Base-by-base conservation (phyloP, 805 yeast species). In the Candida yuanshanica region DNA sequence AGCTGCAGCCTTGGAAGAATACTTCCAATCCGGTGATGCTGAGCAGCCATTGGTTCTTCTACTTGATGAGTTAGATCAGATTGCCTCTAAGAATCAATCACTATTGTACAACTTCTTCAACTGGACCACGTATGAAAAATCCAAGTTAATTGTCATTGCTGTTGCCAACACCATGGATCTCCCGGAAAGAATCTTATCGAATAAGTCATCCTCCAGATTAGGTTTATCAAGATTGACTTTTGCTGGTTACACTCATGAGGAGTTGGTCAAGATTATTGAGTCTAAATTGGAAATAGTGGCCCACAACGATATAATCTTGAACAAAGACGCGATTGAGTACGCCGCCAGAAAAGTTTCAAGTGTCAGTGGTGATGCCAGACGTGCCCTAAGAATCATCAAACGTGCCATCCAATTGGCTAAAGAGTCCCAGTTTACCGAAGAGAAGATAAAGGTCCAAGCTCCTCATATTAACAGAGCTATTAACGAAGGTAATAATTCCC, bases 91-190 rank as follows among this genome's bases (percentile, higher is more conserved):
- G 41, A 81, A 79, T 43, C 96, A 88, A 58, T 77, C 79, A 35
- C 90, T 91, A 26, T 81, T 91, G 83, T 93, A 93, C 66, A 93
- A 93, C 60, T 88, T 93, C 57, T 89, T 93, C 71, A 93, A 93
- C 63, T 93, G 99, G 99, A 96, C 99, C 5, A 79, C 95, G 1
- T 79, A 86, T 53, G 67, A 75, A 11, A 69, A 79, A 49, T 89
- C 98, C 5, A 81, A 81, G 52, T 67, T 93, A 38, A 77, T 93
- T 38, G 95, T 93, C 2, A 71, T 93, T 33, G 97, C 98, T 0
- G 89, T 93, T 23, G 97, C 98, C 4, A 93, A 93, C 60, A 90
- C 97, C 0, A 89, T 93, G 96, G 98, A 93, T 65, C 66, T 93
- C 36, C 98, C 99, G 0, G 99, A 93, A 58, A 69, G 96, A 39